These are phyloP conservation scores for Musa troglodytarum DNA, from an alignment of 176 grass and related monocot species.

Conservation along the genomic window DNA sequence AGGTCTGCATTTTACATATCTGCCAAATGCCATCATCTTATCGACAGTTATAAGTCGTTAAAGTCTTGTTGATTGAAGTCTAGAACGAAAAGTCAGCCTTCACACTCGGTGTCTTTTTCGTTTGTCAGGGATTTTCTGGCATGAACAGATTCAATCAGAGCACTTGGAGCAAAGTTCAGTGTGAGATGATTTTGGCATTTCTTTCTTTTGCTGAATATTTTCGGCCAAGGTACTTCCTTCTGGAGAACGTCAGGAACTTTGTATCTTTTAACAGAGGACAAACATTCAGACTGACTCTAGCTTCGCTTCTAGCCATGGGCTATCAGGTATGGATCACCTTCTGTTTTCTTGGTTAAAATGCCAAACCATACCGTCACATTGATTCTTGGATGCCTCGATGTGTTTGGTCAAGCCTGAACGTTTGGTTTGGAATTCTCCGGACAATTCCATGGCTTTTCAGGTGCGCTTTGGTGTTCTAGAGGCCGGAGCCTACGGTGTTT, in stretches of 20 bases:
- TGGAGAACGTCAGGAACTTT: slow-evolving; percentile 97
- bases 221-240: slow-evolving; percentile 77
- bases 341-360: neutral
- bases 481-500: slow-evolving; percentile 84
- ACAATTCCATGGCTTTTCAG: slow-evolving; percentile 23
- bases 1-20: slow-evolving; percentile 34
- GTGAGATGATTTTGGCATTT: slow-evolving; percentile 98
- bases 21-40: neutral
- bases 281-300: slow-evolving; percentile 82
- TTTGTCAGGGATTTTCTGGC: slow-evolving; percentile 82
- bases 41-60: neutral
- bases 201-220: slow-evolving; percentile 95
- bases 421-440: neutral
- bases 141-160: slow-evolving; percentile 99
- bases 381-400: neutral
- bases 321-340: slow-evolving; percentile 65
- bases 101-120: slow-evolving; percentile 5
- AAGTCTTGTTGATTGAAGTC: too few species aligned
- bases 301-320: slow-evolving; percentile 91
- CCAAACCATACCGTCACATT: neutral
- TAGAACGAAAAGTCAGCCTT: neutral
- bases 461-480: slow-evolving; percentile 95
- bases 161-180: slow-evolving; percentile 98
- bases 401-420: neutral
- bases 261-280: slow-evolving; percentile 99